These are phyloP conservation scores for Corynespora cassiicola DNA, from an alignment of 2,329 filamentous ascomycete species.

Conservation along the genomic window DNA sequence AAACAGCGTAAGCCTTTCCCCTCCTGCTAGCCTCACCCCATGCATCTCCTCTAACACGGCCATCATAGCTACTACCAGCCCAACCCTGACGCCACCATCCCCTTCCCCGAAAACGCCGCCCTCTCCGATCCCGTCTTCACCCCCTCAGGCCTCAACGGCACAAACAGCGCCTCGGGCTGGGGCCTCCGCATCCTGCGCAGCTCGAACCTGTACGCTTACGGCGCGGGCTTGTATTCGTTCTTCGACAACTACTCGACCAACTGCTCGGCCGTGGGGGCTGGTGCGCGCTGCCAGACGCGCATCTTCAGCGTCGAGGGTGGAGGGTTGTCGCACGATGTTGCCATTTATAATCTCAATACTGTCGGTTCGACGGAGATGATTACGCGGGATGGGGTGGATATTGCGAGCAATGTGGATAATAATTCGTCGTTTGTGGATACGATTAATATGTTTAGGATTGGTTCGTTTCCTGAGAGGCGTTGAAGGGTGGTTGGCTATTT, in stretches of 20 bases:
- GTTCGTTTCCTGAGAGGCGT: conserved; percentile 5
- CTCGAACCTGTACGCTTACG: conserved; percentile 64
- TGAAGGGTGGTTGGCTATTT: too few species aligned
- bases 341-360: conserved; percentile 58
- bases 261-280: conserved; percentile 25
- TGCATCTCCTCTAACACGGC: conserved; percentile 5
- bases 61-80: conserved; percentile 72
- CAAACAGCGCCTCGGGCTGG: conserved; percentile 60
- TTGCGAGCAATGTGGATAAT: conserved; percentile 56
- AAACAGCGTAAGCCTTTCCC: conserved; percentile 71
- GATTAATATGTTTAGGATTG: conserved; percentile 38
- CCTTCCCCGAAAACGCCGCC: conserved; percentile 65
- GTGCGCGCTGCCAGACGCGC: conserved; percentile 55
- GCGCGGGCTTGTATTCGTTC: conserved; percentile 72
- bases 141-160: conserved; percentile 54
- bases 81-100: conserved; percentile 75
- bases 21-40: conserved; percentile 7
- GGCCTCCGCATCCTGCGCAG: conserved; percentile 67
- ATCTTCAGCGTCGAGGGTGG: conserved; percentile 56
- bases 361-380: conserved; percentile 55
- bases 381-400: conserved; percentile 49
- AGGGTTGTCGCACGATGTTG: conserved; percentile 37
- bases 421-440: conserved; percentile 51
- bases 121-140: conserved; percentile 74
- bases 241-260: conserved; percentile 66